A percentile compares a stretch with the other conserved stretches of the same genome.
These are phyloP conservation scores for Xylariales sp. DNA, from an alignment of 2,329 filamentous ascomycete species.

Conservation along the genomic window DNA sequence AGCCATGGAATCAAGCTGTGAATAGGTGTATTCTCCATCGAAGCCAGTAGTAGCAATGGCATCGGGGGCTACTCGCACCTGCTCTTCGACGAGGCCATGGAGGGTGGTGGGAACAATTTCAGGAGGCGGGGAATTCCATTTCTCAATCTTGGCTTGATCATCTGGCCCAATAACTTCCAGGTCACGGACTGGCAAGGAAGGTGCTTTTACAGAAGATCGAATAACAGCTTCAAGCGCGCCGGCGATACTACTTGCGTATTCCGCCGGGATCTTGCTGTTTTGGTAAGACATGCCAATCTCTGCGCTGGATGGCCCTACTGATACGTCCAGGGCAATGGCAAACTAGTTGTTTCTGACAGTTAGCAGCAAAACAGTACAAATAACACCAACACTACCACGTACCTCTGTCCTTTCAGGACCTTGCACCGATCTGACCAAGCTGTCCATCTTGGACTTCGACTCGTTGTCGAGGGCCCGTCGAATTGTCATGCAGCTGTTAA, in stretches of 20 bases:
- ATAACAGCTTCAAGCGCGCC: neutral
- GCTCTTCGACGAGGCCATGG: constrained; percentile 6
- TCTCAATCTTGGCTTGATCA: constrained; percentile 2
- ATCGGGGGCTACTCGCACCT: neutral
- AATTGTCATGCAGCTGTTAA: neutral
- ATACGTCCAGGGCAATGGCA: neutral
- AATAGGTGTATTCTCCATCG: no score
- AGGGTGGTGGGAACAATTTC: neutral
- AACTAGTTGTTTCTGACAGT: neutral
- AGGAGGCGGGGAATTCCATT: constrained; percentile 3
- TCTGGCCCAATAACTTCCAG: no score
- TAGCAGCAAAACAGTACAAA: neutral
- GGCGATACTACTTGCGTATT: neutral
- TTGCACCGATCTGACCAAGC: neutral
- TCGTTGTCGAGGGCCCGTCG: neutral
- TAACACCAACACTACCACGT: neutral
- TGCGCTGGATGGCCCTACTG: neutral
- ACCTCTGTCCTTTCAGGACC: neutral
- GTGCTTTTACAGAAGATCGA: no score
- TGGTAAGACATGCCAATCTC: neutral
- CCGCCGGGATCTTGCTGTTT: neutral
- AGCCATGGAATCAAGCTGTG: constrained; percentile 16
- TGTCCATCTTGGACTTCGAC: neutral
- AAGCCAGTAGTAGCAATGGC: no score
- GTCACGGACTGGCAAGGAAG: no score